Base-by-base conservation (phyloP, 805 yeast species). In the Ogataea siamensis region DNA sequence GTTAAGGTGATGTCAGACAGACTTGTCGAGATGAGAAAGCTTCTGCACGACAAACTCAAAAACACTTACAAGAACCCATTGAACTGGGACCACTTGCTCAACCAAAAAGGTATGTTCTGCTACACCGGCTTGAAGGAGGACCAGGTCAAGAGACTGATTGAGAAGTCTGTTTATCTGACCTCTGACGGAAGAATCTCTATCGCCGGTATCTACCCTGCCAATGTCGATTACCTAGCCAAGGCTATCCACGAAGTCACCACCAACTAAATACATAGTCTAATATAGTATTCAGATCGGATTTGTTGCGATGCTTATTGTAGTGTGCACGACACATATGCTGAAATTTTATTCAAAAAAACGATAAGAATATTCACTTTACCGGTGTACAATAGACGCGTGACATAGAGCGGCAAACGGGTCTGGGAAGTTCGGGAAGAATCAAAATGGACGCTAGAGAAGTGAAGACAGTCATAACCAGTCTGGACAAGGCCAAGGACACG, bases 31-130 rank as follows among this genome's bases (percentile, higher is more conserved):
- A 87, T 88, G 73, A 76, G 97, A 61, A 56, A 66, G 39, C 63
- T 73, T 44, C 71, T 91, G 57, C 76, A 76, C 62, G 72, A 75
- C 38, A 70, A 76, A 45, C 73, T 87, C 54, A 52, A 50, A 30
- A 48, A 79, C 70, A 68, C 57, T 39, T 46, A 70, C 64, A 43
- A 78, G 70, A 57, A 67, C 78, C 58, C 71, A 66, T 57, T 82
- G 51, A 71, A 78, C 61, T 91, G 98, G 98, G 83, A 82, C 38
- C 95, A 86, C 58, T 73, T 91, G 54, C 69, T 84, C 40, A 74
- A 80, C 57, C 98, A 91, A 65, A 83, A 91, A 60, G 99, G 99
- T 53, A 91, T 91, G 98, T 91, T 91, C 67, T 86, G 91, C 54
- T 91, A 75, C 70, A 89, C 97, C 23, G 96, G 96, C 6, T 73